phyloP scores from a whole-genome alignment of 208 protist species.

The Leishmania mexicana region DNA sequence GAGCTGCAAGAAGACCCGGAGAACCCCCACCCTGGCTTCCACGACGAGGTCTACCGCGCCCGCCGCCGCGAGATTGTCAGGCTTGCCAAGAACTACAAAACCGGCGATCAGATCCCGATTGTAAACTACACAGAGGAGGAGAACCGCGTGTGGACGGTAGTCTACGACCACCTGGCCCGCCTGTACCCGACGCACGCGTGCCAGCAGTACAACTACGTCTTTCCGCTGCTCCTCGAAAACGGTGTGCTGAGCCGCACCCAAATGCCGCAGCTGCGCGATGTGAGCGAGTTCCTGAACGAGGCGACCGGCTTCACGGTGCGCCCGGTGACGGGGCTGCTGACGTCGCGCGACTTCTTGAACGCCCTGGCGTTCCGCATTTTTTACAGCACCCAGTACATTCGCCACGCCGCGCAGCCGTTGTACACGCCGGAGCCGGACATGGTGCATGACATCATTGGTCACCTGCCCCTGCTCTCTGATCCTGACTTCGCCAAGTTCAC shows the following conservation, averaged over 20 bases:
- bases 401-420: constrained; percentile 93
- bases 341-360: constrained; percentile 96
- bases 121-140: constrained; percentile 95
- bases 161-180: constrained; percentile 85
- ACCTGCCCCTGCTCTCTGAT: constrained; percentile 96
- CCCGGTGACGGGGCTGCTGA: constrained; percentile 94
- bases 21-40: constrained; percentile 95
- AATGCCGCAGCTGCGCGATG: constrained; percentile 95
- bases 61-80: constrained; percentile 83
- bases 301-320: constrained; percentile 94
- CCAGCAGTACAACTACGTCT: constrained; percentile 91
- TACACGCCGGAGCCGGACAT: constrained; percentile 98
- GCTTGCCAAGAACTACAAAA: constrained; percentile 76
- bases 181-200: constrained; percentile 95
- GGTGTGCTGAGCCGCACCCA: constrained; percentile 89
- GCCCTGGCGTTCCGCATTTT: constrained; percentile 96
- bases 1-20: constrained; percentile 90
- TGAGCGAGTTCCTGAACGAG: constrained; percentile 92
- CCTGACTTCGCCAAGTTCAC: constrained; percentile 96
- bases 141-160: constrained; percentile 84
- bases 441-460: constrained; percentile 96
- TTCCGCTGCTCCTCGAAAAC: constrained; percentile 93
- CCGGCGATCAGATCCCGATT: constrained; percentile 84
- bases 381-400: constrained; percentile 97
- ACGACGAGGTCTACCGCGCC: constrained; percentile 92